Evolutionary conservation across 2,329 filamentous ascomycete species (phyloP).

Genomic region (Aspergillus brasiliensis): DNA sequence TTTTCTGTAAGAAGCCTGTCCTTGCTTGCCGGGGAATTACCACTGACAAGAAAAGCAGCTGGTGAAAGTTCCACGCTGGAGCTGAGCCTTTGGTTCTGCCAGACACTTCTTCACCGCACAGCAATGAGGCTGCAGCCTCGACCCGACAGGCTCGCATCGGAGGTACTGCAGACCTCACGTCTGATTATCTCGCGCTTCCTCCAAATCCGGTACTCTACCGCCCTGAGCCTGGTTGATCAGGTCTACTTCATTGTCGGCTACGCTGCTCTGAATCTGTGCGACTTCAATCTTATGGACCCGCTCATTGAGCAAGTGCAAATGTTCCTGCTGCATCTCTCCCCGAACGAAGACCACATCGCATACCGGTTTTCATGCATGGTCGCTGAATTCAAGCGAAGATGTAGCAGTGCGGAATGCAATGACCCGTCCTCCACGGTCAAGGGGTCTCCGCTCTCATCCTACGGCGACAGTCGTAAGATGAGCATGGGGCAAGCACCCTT

Average conservation of each 20-base stretch:
- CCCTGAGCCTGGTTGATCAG: constrained; percentile 34
- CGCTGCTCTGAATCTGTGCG: constrained; percentile 38
- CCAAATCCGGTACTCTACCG: constrained; percentile 30
- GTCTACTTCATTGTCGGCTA: constrained; percentile 38
- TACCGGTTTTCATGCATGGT: constrained; percentile 37
- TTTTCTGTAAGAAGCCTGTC: constrained; percentile 27
- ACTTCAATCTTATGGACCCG: constrained; percentile 35
- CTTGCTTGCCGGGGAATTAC: neutral
- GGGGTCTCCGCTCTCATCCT: constrained; percentile 17
- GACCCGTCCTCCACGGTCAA: constrained; percentile 22
- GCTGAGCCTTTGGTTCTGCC: constrained; percentile 39
- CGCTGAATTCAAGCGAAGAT: constrained; percentile 34
- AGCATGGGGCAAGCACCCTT: constrained; percentile 28
- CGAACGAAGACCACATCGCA: constrained; percentile 36
- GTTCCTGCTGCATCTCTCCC: constrained; percentile 36
- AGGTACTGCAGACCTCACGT: constrained; percentile 33
- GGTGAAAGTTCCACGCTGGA: constrained; percentile 35
- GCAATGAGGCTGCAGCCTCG: constrained; percentile 30
- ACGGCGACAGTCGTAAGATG: constrained; percentile 21
- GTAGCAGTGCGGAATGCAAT: constrained; percentile 26
- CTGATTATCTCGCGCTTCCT: constrained; percentile 34
- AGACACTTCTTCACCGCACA: constrained; percentile 38
- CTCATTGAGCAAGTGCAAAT: constrained; percentile 37
- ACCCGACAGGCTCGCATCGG: constrained; percentile 28
- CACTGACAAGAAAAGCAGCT: constrained; percentile 19